Evolutionary conservation across 2,329 filamentous ascomycete species (phyloP).

Genomic region (Botrytis porri): DNA sequence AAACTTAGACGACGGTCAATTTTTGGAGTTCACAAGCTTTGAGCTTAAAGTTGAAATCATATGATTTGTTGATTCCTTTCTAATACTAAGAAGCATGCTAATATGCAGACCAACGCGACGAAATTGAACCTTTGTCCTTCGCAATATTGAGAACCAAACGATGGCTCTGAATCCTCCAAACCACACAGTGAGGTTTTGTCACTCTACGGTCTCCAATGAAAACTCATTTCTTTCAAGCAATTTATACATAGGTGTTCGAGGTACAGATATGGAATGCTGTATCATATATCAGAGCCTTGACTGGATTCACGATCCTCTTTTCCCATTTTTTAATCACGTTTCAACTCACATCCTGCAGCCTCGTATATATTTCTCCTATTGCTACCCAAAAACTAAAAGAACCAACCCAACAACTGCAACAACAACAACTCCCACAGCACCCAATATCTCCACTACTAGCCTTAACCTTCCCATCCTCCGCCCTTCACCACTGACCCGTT

Average conservation of each 20-base stretch:
- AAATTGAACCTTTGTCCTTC: neutral
- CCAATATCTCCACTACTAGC: neutral
- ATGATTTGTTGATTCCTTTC: neutral
- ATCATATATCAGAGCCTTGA: neutral
- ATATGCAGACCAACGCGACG: neutral
- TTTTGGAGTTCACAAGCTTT: neutral
- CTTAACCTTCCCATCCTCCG: neutral
- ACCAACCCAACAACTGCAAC: constrained; percentile 5
- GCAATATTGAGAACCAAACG: neutral
- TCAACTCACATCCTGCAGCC: neutral
- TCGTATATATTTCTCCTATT: neutral
- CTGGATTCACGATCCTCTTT: neutral
- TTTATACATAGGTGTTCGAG: neutral
- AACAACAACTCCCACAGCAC: constrained; percentile 1
- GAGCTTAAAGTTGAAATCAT: neutral
- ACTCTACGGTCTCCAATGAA: neutral
- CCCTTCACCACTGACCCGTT: neutral
- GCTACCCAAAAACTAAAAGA: neutral
- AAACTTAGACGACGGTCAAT: neutral
- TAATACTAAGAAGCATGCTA: neutral
- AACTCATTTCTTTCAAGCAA: neutral
- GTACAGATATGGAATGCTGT: neutral
- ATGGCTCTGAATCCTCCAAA: neutral
- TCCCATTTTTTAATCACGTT: neutral
- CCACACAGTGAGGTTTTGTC: neutral